phyloP scores from a whole-genome alignment of 164 flowering plant genomes.

The Umbellularia californica region DNA sequence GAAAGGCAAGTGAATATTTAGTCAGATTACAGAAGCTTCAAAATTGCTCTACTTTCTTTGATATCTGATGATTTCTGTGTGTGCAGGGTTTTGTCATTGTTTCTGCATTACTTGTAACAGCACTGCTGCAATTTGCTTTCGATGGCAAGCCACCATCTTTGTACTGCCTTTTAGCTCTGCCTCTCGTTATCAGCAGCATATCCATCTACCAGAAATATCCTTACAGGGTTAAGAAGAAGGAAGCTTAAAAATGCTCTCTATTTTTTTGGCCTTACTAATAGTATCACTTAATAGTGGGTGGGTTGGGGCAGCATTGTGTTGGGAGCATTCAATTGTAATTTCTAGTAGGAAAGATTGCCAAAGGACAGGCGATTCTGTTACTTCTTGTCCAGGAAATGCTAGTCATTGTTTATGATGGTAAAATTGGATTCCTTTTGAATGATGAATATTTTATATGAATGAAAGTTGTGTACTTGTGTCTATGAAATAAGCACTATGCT shows the following conservation, averaged over 20 bases:
- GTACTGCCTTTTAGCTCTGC: constrained; percentile 77
- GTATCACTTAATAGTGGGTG: too few species aligned
- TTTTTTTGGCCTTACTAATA: too few species aligned
- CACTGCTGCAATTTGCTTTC: constrained; percentile 79
- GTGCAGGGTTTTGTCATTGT: constrained; percentile 98
- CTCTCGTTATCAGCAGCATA: constrained; percentile 81
- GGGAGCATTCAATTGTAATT: too few species aligned
- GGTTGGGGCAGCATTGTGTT: too few species aligned
- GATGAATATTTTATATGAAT: too few species aligned
- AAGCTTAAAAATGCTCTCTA: constrained; percentile 22
- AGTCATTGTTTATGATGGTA: too few species aligned
- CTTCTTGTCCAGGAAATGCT: too few species aligned
- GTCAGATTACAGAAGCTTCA: background rate
- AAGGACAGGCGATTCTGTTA: too few species aligned
- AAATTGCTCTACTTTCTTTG: background rate
- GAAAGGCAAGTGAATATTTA: constrained; percentile 59
- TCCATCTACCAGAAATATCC: constrained; percentile 92
- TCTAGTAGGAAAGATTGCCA: too few species aligned
- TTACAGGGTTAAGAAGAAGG: constrained; percentile 71
- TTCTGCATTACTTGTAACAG: constrained; percentile 91
- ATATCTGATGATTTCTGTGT: background rate
- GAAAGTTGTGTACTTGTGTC: too few species aligned
- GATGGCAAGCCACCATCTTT: constrained; percentile 91
- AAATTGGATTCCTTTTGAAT: too few species aligned
- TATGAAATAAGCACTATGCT: too few species aligned